phyloP scores from a whole-genome alignment of 2,329 filamentous ascomycete genomes.

The Rosellinia necatrix region DNA sequence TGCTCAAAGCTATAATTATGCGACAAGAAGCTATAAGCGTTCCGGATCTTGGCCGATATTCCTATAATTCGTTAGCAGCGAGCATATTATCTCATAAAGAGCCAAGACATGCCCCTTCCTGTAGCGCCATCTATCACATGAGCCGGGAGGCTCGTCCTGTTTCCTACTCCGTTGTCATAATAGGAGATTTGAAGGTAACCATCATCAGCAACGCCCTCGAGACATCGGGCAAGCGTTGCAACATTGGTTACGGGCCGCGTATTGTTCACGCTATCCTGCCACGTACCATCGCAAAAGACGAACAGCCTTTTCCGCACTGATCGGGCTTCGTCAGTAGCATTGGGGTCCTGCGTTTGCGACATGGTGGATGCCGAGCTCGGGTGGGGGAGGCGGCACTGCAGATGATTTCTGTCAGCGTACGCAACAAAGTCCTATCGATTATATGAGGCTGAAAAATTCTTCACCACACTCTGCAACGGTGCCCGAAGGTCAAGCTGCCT shows the following conservation, averaged over 20 bases:
- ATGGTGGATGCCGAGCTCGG: too few species aligned
- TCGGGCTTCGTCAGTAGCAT: too few species aligned
- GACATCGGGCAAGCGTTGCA: constrained; percentile 25
- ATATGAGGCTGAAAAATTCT: too few species aligned
- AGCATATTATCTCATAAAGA: background rate
- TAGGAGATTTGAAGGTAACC: too few species aligned
- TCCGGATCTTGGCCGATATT: constrained; percentile 18
- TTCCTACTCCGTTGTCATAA: too few species aligned
- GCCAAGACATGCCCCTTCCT: constrained; percentile 13
- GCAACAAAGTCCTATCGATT: too few species aligned
- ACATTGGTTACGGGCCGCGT: constrained; percentile 25
- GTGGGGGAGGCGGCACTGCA: too few species aligned
- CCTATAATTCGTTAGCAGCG: constrained; percentile 5
- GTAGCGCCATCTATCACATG: constrained; percentile 22
- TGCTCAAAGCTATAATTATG: constrained; percentile 25
- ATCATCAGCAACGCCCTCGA: constrained; percentile 15
- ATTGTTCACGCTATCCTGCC: constrained; percentile 22
- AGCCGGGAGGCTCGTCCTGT: background rate
- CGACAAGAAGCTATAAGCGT: constrained; percentile 27
- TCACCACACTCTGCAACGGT: too few species aligned
- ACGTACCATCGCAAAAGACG: constrained; percentile 29
- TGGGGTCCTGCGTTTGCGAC: too few species aligned
- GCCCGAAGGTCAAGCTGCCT: too few species aligned
- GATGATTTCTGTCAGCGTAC: too few species aligned
- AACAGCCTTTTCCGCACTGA: constrained; percentile 21